Conservation (phyloP, 1,139 yeast species). For the Scheffersomyces lignicola region DNA sequence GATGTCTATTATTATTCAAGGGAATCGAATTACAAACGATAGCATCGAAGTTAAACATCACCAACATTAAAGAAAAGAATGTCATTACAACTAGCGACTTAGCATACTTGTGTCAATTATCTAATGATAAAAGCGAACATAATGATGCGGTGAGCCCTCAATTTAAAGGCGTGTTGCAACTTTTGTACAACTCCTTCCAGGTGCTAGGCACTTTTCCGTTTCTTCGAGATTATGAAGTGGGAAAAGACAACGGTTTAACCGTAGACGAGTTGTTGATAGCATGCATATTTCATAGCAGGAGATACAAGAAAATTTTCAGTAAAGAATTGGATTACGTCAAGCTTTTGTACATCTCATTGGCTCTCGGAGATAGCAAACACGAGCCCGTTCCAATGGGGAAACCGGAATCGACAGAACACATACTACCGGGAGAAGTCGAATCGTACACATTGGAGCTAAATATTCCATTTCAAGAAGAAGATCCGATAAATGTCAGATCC, state of each 20-base stretch:
- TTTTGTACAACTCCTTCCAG: slow-evolving; percentile 25
- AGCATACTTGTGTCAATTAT: slow-evolving; percentile 21
- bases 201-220: slow-evolving; percentile 35
- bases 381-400: neutral
- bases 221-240: slow-evolving; percentile 15
- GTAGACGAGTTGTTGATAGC: slow-evolving; percentile 26
- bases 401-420: neutral
- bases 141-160: slow-evolving; percentile 9
- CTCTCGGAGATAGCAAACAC: slow-evolving; percentile 4
- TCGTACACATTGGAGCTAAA: slow-evolving; percentile 3
- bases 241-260: slow-evolving; percentile 15
- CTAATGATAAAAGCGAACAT: slow-evolving; percentile 6
- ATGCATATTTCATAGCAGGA: slow-evolving; percentile 25
- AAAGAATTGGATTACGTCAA: slow-evolving; percentile 23
- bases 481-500: slow-evolving; percentile 14
- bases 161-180: slow-evolving; percentile 12
- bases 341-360: slow-evolving; percentile 26
- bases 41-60: slow-evolving; percentile 21
- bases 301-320: slow-evolving; percentile 21
- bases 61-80: slow-evolving; percentile 17
- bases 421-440: slow-evolving; percentile 1
- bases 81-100: slow-evolving; percentile 21
- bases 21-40: slow-evolving; percentile 27
- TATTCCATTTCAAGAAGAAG: slow-evolving; percentile 12
- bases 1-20: slow-evolving; percentile 20